These are phyloP conservation scores for Apium graveolens DNA, from an alignment of 129 eudicot genomes.

Conservation along the genomic window DNA sequence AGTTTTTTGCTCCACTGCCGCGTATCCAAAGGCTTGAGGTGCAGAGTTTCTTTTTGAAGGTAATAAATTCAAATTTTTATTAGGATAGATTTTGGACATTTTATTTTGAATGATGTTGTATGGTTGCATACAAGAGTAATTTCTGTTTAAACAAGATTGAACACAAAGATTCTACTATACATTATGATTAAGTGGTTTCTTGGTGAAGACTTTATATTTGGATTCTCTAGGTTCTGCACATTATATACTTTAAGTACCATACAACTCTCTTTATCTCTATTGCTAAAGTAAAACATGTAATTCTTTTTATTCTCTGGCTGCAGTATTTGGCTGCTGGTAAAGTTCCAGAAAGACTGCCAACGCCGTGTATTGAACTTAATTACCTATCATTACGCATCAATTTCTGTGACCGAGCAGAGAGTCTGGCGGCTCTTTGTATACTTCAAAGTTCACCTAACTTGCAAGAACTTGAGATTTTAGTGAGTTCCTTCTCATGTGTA, in stretches of 20 bases:
- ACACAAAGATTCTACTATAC: neutral
- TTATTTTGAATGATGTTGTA: neutral
- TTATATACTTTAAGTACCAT: neutral
- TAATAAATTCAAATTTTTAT: slow-evolving; percentile 11
- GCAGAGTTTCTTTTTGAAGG: slow-evolving; percentile 83
- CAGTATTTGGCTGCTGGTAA: slow-evolving; percentile 73
- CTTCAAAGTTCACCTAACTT: slow-evolving; percentile 88
- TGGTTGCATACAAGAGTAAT: neutral
- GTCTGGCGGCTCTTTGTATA: slow-evolving; percentile 74
- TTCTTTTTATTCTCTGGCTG: slow-evolving; percentile 3
- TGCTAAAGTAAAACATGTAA: neutral
- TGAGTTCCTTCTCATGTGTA: slow-evolving; percentile 22
- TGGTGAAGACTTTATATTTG: neutral
- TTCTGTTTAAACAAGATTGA: neutral
- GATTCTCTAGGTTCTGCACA: neutral
- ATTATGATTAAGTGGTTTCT: neutral
- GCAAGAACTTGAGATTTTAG: slow-evolving; percentile 75
- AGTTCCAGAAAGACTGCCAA: slow-evolving; percentile 65
- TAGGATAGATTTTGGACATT: neutral
- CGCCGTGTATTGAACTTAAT: slow-evolving; percentile 56
- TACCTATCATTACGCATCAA: slow-evolving; percentile 69
- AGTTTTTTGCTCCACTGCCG: slow-evolving; percentile 77
- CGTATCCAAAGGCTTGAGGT: slow-evolving; percentile 78
- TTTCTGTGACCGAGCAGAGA: slow-evolving; percentile 56
- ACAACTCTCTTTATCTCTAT: neutral